Base-by-base conservation (phyloP, 2,329 filamentous ascomycete species). In the Ascochyta koolunga region DNA sequence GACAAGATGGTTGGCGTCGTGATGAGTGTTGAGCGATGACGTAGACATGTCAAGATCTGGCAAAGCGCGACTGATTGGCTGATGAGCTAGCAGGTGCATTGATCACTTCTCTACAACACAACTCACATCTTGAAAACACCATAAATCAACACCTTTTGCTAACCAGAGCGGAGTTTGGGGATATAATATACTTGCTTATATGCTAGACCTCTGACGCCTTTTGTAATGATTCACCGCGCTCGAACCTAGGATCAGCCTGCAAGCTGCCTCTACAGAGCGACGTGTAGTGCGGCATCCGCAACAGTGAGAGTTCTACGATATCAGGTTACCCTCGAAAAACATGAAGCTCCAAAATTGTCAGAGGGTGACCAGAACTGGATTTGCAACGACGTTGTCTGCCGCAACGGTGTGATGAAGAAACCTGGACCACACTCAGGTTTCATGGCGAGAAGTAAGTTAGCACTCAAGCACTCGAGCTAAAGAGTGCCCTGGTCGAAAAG, bases 41-140 rank as follows among this genome's bases (percentile, higher is more conserved):
- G 61, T 61, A 55, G 24, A n/a, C 21, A 19, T 19, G 27, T 13
- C 36, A 44, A 24, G 36, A 36, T 35, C n/a, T 22, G n/a, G 22
- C 29, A 33, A 32, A 13, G 9, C 16, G 13, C 15, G 16, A 21
- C 11, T 46, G 43, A 46, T 37, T 32, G 19, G 38, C 15, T 25
- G 35, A 6, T 9, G 35, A 19, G 16, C 35, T 37, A 15, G 16
- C 18, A 37, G 22, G 32, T 49, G 53, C 53, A 29, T 15, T 18
- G 11, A 48, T n/a, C 27, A 5, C 37, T 24, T 45, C 13, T 24
- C 15, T 10, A 25, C 19, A 10, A 39, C 37, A 39, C 53, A 95
- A 90, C 0, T 93, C 97, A 71, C 93, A 96, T 72, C 85, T 97
- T 63, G 91, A 89, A 16, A 9, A 16, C 11, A n/a, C n/a, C n/a